Base-by-base conservation (phyloP, 2,329 filamentous ascomycete genomes). In the Cladosporium colombiae region DNA sequence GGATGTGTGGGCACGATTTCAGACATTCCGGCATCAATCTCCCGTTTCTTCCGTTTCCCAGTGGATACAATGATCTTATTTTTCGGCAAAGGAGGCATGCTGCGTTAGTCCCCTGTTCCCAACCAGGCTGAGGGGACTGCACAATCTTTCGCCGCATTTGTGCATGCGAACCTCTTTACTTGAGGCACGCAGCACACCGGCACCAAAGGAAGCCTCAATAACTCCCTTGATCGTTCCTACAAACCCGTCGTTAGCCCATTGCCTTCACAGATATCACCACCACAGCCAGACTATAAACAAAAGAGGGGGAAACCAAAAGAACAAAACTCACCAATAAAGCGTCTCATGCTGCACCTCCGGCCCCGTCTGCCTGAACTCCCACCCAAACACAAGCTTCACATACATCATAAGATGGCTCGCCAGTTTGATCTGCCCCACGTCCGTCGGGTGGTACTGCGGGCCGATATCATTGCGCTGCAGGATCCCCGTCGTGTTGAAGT, bases 391-490 rank as follows among this genome's bases (percentile, higher is more conserved):
- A 64, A 85, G 68, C 65, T 81, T 83, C 53, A 87, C 83, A 74
- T 82, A 89, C 74, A 85, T 69, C 66, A 82, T 83, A 52, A 87
- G 83, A 73, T 82, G 89, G 74, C 83, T 87, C 2, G 86, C 86
- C 8, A 88, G 74, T 74, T 89, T 88, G 71, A 88, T 79, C 63
- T 87, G 83, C 0, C 86, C 85, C 8, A 87, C 81, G 71, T 89
- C 86, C 0, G 85, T 88, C 0, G 85, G 86, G 71, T 89, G 86
- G 69, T 80, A 87, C 68, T 81, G 79, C 7, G 86, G 85, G 2
- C 80, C 82, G 66, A 87, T 85, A 71, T 88, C 86, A 68, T 88
- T 88, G 70, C 88, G 85, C 69, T 88, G 84, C 69, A 89, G 72
- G 53, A 88, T 85, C 0, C 86, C 86, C 11, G 81, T 85, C 0